phyloP scores from a whole-genome alignment of 2,329 filamentous ascomycete species.

The Talaromyces sp. region DNA sequence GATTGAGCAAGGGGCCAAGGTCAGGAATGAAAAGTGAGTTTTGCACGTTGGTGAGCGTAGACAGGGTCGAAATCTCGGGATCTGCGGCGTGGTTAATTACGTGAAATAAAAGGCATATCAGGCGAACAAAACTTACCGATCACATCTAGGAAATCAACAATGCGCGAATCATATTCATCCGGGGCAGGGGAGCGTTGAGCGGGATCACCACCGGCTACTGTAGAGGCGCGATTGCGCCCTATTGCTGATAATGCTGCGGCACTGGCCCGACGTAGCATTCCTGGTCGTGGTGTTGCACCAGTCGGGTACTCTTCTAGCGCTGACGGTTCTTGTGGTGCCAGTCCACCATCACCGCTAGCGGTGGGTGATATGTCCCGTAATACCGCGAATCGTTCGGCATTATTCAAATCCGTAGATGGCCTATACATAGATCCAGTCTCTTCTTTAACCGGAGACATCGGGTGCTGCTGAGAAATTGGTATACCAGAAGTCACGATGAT shows the following conservation, averaged over 20 bases:
- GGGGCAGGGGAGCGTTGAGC: constrained; percentile 14
- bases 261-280: constrained; percentile 33
- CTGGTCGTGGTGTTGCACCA: not conserved
- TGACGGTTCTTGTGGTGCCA: not conserved
- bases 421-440: constrained; percentile 27
- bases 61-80: constrained; percentile 77
- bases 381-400: constrained; percentile 19
- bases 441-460: constrained; percentile 35
- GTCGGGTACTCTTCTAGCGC: not conserved
- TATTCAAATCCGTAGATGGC: constrained; percentile 16
- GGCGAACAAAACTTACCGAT: constrained; percentile 53
- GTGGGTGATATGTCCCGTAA: not conserved
- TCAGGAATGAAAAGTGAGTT: constrained; percentile 85
- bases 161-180: constrained; percentile 57
- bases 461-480: constrained; percentile 20
- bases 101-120: not conserved
- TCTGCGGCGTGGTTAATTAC: constrained; percentile 44
- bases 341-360: not conserved
- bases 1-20: constrained; percentile 71
- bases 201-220: constrained; percentile 26
- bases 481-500: constrained; percentile 24
- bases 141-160: constrained; percentile 67
- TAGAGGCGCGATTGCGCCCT: constrained; percentile 34
- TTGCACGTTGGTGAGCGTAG: constrained; percentile 82
- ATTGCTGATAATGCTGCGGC: constrained; percentile 31